A percentile compares a stretch with the other conserved stretches of the same genome.
Evolutionary conservation across 2,329 filamentous ascomycete genomes (phyloP).

Genomic region (Xylaria sp.): DNA sequence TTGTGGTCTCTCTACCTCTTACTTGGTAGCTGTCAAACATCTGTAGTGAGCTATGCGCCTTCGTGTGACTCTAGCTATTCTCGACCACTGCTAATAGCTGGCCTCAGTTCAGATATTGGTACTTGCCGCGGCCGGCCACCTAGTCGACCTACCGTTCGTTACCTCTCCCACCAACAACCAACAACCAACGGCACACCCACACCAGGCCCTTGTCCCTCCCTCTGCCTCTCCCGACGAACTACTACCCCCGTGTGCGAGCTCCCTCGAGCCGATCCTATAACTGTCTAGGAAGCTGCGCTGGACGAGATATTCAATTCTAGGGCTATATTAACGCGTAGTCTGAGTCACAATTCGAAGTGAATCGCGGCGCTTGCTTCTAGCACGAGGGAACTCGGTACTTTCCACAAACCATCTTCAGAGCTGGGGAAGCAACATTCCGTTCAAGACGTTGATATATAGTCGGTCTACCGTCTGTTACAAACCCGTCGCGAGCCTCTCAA

Average conservation of each 20-base stretch:
- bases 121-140: background rate
- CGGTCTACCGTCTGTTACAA: background rate
- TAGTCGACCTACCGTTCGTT: background rate
- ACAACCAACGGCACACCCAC: background rate
- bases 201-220: background rate
- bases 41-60: background rate
- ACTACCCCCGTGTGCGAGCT: background rate
- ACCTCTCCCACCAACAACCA: background rate
- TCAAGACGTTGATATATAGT: background rate
- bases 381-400: background rate
- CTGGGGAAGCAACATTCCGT: background rate
- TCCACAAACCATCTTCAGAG: background rate
- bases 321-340: background rate
- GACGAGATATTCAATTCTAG: background rate
- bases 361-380: background rate
- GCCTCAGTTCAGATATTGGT: background rate
- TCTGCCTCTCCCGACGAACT: background rate
- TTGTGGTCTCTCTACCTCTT: no score
- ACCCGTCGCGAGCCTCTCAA: background rate
- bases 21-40: background rate
- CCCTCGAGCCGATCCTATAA: background rate
- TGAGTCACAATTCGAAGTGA: background rate
- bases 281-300: background rate
- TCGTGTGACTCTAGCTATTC: background rate
- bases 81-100: slow-evolving; percentile 2